Evolutionary conservation across 306 rosid genomes (phyloP), one percentile per base, ranked within the genome.

Genomic region (Cicer arietinum): DNA sequence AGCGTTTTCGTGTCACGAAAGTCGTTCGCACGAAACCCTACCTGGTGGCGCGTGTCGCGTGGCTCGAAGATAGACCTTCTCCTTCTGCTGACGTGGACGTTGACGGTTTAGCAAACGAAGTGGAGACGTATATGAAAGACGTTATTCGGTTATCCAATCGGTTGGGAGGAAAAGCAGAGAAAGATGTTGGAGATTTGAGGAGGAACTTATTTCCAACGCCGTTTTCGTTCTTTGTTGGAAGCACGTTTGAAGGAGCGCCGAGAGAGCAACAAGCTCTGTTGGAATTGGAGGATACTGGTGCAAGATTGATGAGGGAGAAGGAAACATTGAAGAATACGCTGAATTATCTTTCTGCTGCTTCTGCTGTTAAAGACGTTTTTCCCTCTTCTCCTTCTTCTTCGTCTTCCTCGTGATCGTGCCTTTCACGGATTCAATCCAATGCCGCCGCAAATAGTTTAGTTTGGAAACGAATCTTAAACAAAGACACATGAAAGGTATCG

Each of bases 211-310:
- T 95, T 8, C 99, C 99, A 25, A 95, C 99, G 79, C 96, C 93
- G 46, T 95, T 92, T 74, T 95, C 99, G 59, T 92, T 95, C 83
- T 95, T 95, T 46, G 98, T 95, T 6, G 99, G 99, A 4, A 90
- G 97, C 78, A 95, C 99, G 3, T 95, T 95, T 57, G 99, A 95
- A 65, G 99, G 99, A 0, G 99, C 99, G 6, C 99, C 99, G 0
- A 86, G 97, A 70, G 99, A 95, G 86, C 98, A 95, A 79, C 99
- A 95, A 51, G 97, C 99, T 7, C 74, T 95, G 77, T 95, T 95
- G 11, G 99, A 95, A 78, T 77, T 95, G 87, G 99, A 89, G 84
- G 98, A 95, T 71, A 90, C 99, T 11, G 94, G 88, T 7, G 86
- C 96, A 11, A 76, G 98, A 80, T 71, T 95, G 79, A 81, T 67